Conservation (phyloP, 129 eudicot species). For the Lactuca sativa region DNA sequence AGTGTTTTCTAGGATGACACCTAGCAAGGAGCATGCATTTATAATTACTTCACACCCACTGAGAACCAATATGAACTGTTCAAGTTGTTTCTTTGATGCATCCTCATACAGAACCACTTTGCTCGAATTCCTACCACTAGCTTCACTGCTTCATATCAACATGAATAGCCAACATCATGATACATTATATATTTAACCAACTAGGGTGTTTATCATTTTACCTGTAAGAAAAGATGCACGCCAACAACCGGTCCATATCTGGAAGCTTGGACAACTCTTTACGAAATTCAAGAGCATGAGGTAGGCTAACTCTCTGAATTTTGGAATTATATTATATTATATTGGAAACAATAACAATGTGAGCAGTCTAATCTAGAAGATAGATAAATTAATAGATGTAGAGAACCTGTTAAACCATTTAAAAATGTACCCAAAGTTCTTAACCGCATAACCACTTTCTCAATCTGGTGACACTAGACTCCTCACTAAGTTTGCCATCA, state of each 20-base stretch:
- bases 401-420: slow-evolving; percentile 68
- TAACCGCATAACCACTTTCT: too few species aligned
- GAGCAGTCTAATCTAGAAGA: neutral
- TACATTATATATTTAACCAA: neutral
- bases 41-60: slow-evolving; percentile 82
- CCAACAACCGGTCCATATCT: slow-evolving; percentile 91
- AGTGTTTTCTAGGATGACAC: slow-evolving; percentile 50
- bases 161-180: slow-evolving; percentile 15
- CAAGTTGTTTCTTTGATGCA: slow-evolving; percentile 87
- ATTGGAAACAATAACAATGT: slow-evolving; percentile 19
- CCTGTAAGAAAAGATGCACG: slow-evolving; percentile 88
- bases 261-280: slow-evolving; percentile 82
- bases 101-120: too few species aligned
- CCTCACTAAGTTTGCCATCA: too few species aligned
- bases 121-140: slow-evolving; percentile 83
- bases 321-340: too few species aligned
- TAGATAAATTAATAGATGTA: neutral
- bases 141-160: slow-evolving; percentile 67
- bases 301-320: slow-evolving; percentile 59
- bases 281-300: slow-evolving; percentile 73
- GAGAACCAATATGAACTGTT: slow-evolving; percentile 76
- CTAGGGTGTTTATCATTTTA: slow-evolving; percentile 18
- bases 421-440: too few species aligned
- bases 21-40: slow-evolving; percentile 71
- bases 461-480: too few species aligned